Evolutionary conservation across 2,329 filamentous ascomycete genomes (phyloP).

Genomic region (Colletotrichum godetiae): DNA sequence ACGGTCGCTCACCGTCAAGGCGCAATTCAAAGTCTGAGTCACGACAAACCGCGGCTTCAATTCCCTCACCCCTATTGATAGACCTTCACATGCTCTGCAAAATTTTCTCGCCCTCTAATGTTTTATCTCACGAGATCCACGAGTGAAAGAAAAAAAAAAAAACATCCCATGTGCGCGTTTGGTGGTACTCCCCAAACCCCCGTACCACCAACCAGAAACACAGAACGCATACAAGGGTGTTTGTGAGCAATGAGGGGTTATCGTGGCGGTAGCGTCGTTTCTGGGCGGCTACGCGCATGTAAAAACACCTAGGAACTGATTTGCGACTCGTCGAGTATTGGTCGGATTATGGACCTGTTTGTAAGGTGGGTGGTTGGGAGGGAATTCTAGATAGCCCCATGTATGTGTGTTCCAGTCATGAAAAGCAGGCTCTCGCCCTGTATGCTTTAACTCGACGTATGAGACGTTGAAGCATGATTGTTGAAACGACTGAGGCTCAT

Average conservation of each 20-base stretch:
- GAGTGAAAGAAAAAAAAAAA: too few relatives aligned
- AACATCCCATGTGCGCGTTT: not conserved
- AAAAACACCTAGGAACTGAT: not conserved
- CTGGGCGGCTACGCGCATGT: constrained; percentile 21
- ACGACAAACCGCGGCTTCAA: not conserved
- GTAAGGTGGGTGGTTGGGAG: not conserved
- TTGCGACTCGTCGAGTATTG: constrained; percentile 7
- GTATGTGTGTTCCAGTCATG: not conserved
- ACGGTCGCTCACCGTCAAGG: too few relatives aligned
- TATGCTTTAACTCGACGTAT: not conserved
- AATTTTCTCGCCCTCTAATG: too few relatives aligned
- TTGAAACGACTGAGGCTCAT: not conserved
- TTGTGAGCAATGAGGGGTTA: not conserved
- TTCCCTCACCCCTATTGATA: too few relatives aligned
- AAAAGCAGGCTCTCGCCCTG: not conserved
- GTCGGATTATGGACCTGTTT: not conserved
- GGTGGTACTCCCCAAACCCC: not conserved
- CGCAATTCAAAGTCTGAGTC: not conserved
- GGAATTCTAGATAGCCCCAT: not conserved
- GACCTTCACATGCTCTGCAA: too few relatives aligned
- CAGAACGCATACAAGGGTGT: not conserved
- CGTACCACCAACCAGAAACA: not conserved
- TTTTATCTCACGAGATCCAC: too few relatives aligned
- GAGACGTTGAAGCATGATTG: not conserved
- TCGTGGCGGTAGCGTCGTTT: constrained; percentile 2